Percentiles rank a stretch among this genome's conserved stretches.
Conservation (phyloP, 2,329 filamentous ascomycete genomes). For the Exophiala phaeomuriformis region DNA sequence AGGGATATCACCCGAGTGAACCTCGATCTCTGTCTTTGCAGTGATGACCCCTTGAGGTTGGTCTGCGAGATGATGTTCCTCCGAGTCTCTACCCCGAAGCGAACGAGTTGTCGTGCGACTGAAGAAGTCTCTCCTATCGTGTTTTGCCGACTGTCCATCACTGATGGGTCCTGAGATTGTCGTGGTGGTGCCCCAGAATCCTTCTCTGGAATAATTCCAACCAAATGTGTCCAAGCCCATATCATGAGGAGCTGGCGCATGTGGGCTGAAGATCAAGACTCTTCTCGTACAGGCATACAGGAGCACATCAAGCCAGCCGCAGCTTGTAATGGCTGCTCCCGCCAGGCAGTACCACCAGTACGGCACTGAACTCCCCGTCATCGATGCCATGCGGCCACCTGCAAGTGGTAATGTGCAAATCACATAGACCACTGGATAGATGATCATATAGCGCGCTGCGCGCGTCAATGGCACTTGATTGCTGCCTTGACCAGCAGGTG, state of each 20-base stretch:
- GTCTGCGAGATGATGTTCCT: conserved; percentile 19
- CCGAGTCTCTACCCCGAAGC: conserved; percentile 12
- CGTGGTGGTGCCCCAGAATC: conserved; percentile 19
- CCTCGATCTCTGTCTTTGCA: conserved; percentile 22
- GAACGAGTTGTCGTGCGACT: conserved; percentile 6
- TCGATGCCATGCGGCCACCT: conserved; percentile 39
- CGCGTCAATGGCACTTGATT: conserved; percentile 35
- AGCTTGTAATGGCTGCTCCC: conserved; percentile 51
- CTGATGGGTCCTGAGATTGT: conserved; percentile 17
- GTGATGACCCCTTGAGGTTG: conserved; percentile 19
- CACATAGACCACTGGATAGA: conserved; percentile 49
- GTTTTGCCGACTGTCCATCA: conserved; percentile 5
- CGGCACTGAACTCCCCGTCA: conserved; percentile 31
- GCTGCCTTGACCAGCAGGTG: conserved; percentile 33
- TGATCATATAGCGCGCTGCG: conserved; percentile 42
- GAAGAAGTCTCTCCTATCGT: conserved; percentile 3
- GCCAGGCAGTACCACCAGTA: conserved; percentile 44
- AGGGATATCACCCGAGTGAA: conserved; percentile 9
- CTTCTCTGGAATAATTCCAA: conserved; percentile 13
- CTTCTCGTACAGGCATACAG: conserved; percentile 53
- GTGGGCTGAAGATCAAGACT: conserved; percentile 48
- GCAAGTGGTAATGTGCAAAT: conserved; percentile 58
- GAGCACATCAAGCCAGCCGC: conserved; percentile 52
- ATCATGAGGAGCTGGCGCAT: conserved; percentile 29
- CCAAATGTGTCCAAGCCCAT: conserved; percentile 23